phyloP scores from a whole-genome alignment of 2,329 filamentous ascomycete genomes.

The Geosmithia putterillii region DNA sequence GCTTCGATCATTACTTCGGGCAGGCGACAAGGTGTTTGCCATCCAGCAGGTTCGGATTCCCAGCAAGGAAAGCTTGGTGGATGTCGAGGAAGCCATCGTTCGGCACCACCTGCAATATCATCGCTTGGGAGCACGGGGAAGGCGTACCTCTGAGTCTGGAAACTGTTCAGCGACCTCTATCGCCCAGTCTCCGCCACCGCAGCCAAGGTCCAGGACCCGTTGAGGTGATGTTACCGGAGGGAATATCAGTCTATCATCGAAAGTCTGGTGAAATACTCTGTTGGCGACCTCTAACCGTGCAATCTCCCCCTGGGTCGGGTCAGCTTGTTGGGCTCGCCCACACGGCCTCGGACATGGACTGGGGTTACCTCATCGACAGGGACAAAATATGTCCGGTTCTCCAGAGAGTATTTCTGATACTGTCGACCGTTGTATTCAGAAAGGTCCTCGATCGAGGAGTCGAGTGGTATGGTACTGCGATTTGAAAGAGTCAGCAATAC shows the following conservation, averaged over 20 bases:
- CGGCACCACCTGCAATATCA: not conserved
- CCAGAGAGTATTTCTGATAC: conserved; percentile 55
- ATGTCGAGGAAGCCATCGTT: not conserved
- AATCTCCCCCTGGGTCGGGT: conserved; percentile 47
- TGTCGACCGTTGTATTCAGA: conserved; percentile 48
- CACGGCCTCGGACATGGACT: not conserved
- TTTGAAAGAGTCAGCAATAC: conserved; percentile 15
- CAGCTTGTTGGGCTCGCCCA: not conserved
- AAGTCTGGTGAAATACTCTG: conserved; percentile 46
- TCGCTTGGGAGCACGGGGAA: not conserved
- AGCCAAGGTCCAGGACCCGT: conserved; percentile 60
- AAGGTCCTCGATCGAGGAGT: conserved; percentile 45
- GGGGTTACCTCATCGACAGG: conserved; percentile 57
- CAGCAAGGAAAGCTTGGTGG: not conserved
- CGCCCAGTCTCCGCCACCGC: conserved; percentile 60
- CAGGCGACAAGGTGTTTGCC: no score
- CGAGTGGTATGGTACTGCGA: conserved; percentile 38
- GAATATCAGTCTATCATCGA: conserved; percentile 57
- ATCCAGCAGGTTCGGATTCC: no score
- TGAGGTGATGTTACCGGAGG: conserved; percentile 47
- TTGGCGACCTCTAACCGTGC: conserved; percentile 54
- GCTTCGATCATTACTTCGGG: no score
- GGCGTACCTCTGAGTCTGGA: conserved; percentile 50
- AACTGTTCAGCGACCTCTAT: conserved; percentile 52
- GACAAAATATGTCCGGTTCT: conserved; percentile 52